Conservation (phyloP, 2,329 filamentous ascomycete genomes). For the Diplodia sapinea region DNA sequence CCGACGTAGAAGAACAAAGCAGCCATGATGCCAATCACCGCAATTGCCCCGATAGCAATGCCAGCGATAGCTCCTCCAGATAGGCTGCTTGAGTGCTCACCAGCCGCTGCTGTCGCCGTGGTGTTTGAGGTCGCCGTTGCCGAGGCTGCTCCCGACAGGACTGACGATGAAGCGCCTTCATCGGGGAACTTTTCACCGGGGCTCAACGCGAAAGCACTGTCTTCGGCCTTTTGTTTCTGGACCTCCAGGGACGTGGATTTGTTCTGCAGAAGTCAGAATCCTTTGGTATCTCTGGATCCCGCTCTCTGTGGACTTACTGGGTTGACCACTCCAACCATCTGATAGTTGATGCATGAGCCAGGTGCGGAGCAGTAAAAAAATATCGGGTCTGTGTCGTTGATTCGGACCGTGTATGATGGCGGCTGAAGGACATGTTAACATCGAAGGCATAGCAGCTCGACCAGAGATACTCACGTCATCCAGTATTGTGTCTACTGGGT, state of each 20-base stretch:
- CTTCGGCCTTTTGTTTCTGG: constrained; percentile 34
- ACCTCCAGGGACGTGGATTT: constrained; percentile 18
- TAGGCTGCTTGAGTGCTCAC: constrained; percentile 36
- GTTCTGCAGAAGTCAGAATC: constrained; percentile 20
- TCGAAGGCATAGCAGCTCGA: background rate
- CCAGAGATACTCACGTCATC: constrained; percentile 20
- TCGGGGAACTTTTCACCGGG: constrained; percentile 50
- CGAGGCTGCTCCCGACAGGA: background rate
- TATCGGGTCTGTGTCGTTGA: constrained; percentile 46
- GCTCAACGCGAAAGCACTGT: constrained; percentile 39
- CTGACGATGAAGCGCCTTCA: constrained; percentile 37
- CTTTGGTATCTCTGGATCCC: background rate
- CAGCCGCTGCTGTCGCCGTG: background rate
- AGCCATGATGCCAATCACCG: constrained; percentile 66
- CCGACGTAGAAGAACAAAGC: constrained; percentile 70
- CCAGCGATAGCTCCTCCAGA: constrained; percentile 52
- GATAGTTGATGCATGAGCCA: constrained; percentile 66
- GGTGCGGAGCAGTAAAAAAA: constrained; percentile 60
- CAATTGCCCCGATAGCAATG: constrained; percentile 67
- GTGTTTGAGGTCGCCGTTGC: constrained; percentile 1
- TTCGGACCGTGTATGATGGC: constrained; percentile 40
- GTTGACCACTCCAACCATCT: constrained; percentile 81
- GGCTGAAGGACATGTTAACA: constrained; percentile 5
- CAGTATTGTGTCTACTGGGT: constrained; percentile 32
- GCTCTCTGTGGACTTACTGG: constrained; percentile 53